phyloP scores from a whole-genome alignment of 2,329 filamentous ascomycete species.

The Chrysoporthe puriensis region DNA sequence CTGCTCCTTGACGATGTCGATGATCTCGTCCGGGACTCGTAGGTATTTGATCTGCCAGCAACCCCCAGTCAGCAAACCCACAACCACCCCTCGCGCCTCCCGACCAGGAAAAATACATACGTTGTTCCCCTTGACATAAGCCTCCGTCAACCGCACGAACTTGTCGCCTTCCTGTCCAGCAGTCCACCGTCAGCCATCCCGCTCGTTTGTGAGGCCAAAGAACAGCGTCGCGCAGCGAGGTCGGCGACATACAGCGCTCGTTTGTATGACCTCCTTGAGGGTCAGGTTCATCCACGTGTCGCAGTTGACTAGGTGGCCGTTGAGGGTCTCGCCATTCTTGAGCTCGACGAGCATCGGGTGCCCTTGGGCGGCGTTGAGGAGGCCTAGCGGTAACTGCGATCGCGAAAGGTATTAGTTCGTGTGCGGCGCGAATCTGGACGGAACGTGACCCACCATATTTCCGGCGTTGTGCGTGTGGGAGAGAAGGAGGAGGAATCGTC shows the following conservation, averaged over 20 bases:
- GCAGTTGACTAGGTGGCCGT: constrained; percentile 93
- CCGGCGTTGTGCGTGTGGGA: not conserved
- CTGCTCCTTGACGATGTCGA: constrained; percentile 91
- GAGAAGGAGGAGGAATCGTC: not conserved
- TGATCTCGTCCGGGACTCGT: constrained; percentile 92
- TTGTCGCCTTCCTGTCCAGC: constrained; percentile 77
- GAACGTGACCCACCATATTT: constrained; percentile 25
- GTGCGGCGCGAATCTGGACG: not conserved
- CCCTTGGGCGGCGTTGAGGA: constrained; percentile 94
- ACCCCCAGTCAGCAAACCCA: not conserved
- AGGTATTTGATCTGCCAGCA: constrained; percentile 89
- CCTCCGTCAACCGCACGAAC: constrained; percentile 89
- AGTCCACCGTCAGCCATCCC: constrained; percentile 24
- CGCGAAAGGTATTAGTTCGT: not conserved
- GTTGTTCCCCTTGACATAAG: constrained; percentile 97
- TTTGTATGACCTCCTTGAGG: constrained; percentile 95
- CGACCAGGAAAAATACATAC: constrained; percentile 55
- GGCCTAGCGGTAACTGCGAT: constrained; percentile 69
- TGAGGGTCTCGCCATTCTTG: constrained; percentile 96
- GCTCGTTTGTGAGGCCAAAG: not conserved
- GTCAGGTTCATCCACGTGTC: constrained; percentile 99
- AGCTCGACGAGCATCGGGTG: constrained; percentile 97
- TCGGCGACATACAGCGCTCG: constrained; percentile 67
- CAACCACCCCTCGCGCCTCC: not conserved
- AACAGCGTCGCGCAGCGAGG: not conserved